phyloP scores from a whole-genome alignment of 768 basidiomycete species.

The Boletales sp. region DNA sequence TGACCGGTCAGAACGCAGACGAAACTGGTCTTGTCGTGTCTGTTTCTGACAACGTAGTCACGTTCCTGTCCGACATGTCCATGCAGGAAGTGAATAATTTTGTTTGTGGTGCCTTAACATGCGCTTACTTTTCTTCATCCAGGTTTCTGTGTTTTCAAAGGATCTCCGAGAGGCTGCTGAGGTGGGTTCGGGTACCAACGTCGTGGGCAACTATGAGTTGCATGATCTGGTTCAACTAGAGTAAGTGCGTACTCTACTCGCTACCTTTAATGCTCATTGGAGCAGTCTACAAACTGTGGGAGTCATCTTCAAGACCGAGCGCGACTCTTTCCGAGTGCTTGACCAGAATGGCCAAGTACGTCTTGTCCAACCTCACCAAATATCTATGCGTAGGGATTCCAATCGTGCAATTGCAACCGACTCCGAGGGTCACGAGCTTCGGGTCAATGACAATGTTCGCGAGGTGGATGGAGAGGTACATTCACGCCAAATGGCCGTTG shows the following conservation, averaged over 20 bases:
- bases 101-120: background rate
- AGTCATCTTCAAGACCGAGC: conserved; percentile 96
- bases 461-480: conserved; percentile 85
- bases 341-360: conserved; percentile 92
- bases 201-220: conserved; percentile 89
- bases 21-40: conserved; percentile 96
- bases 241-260: conserved; percentile 44
- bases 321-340: conserved; percentile 91
- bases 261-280: conserved; percentile 7
- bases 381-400: conserved; percentile 85
- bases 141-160: conserved; percentile 97
- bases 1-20: conserved; percentile 90
- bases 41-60: conserved; percentile 85
- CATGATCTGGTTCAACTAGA: conserved; percentile 97
- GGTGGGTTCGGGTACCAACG: conserved; percentile 87
- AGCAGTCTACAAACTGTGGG: conserved; percentile 86
- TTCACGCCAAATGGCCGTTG: conserved; percentile 1
- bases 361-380: conserved; percentile 89
- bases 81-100: conserved; percentile 77
- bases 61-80: conserved; percentile 96
- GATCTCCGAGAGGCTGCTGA: conserved; percentile 97
- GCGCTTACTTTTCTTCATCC: conserved; percentile 4
- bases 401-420: conserved; percentile 84
- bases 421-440: conserved; percentile 81
- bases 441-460: conserved; percentile 87